Evolutionary conservation across 1,284 basidiomycete species (phyloP).

Genomic region (Neolentinus lepideus): DNA sequence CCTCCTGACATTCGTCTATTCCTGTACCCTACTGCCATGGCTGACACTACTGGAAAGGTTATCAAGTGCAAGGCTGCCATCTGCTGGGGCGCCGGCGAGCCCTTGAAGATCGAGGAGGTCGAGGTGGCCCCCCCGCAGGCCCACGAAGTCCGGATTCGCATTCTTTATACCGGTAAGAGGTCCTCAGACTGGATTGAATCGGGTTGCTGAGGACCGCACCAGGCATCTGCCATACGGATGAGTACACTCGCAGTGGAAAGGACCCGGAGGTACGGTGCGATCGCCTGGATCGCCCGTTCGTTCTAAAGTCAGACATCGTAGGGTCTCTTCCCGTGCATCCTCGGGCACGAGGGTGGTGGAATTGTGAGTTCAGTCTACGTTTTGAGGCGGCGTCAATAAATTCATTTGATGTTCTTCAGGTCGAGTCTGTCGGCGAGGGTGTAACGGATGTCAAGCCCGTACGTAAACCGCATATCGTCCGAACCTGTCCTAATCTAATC

Average conservation of each 20-base stretch:
- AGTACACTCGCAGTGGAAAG: slow-evolving; percentile 94
- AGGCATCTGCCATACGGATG: slow-evolving; percentile 98
- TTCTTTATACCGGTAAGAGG: slow-evolving; percentile 76
- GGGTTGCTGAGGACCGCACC: slow-evolving; percentile 9
- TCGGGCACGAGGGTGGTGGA: slow-evolving; percentile 88
- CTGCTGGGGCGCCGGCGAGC: slow-evolving; percentile 92
- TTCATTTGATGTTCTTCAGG: slow-evolving; percentile 36
- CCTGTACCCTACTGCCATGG: slow-evolving; percentile 34
- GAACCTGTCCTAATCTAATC: neutral
- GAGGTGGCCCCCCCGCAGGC: slow-evolving; percentile 89
- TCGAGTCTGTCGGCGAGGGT: slow-evolving; percentile 92
- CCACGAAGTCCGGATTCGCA: slow-evolving; percentile 90
- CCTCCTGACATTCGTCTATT: neutral
- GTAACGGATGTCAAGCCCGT: slow-evolving; percentile 80
- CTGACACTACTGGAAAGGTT: slow-evolving; percentile 60
- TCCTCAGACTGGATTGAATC: slow-evolving; percentile 6
- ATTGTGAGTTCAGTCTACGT: slow-evolving; percentile 42
- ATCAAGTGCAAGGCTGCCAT: slow-evolving; percentile 95
- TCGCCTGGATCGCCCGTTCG: slow-evolving; percentile 5
- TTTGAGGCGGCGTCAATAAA: slow-evolving; percentile 2
- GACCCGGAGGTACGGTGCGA: slow-evolving; percentile 73
- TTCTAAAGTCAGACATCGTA: slow-evolving; percentile 19
- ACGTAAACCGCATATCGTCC: slow-evolving; percentile 10
- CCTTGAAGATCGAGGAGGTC: slow-evolving; percentile 86
- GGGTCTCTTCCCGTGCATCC: slow-evolving; percentile 93